Evolutionary conservation across 305 asterid genomes (phyloP).

Genomic region (Withania somnifera): DNA sequence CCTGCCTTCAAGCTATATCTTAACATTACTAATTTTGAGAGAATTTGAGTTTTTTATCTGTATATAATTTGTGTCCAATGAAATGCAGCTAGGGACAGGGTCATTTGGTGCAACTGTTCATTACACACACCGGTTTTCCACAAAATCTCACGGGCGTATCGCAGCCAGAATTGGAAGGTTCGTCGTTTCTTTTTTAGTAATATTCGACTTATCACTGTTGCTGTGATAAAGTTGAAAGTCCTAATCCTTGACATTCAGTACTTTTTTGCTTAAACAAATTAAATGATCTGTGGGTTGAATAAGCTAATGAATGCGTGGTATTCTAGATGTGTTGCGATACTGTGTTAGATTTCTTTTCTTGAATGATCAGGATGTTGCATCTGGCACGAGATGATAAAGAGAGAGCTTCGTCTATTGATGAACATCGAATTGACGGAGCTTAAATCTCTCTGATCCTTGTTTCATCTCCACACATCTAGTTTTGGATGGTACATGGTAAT

Average conservation of each 20-base stretch:
- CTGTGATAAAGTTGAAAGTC: not conserved
- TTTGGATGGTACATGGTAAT: not conserved
- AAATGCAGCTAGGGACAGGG: conserved; percentile 67
- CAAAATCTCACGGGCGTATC: conserved; percentile 85
- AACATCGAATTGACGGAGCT: too few relatives aligned
- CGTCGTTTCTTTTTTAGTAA: not conserved
- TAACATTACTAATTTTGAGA: not conserved
- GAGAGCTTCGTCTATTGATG: too few relatives aligned
- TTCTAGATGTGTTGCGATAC: not conserved
- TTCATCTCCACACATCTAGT: not conserved
- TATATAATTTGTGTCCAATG: not conserved
- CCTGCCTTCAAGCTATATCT: not conserved
- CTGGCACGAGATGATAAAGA: too few relatives aligned
- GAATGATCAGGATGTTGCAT: too few relatives aligned
- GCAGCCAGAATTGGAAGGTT: conserved; percentile 85
- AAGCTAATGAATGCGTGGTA: not conserved
- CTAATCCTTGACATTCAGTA: not conserved
- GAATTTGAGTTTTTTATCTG: not conserved
- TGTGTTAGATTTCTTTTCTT: not conserved
- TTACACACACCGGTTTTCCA: conserved; percentile 63
- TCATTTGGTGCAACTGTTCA: conserved; percentile 67
- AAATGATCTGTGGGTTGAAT: not conserved
- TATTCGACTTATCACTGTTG: not conserved
- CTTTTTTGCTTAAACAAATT: not conserved
- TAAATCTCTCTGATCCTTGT: not conserved